Base-by-base conservation (phyloP, 106 monocot genomes). In the Platanthera zijinensis region DNA sequence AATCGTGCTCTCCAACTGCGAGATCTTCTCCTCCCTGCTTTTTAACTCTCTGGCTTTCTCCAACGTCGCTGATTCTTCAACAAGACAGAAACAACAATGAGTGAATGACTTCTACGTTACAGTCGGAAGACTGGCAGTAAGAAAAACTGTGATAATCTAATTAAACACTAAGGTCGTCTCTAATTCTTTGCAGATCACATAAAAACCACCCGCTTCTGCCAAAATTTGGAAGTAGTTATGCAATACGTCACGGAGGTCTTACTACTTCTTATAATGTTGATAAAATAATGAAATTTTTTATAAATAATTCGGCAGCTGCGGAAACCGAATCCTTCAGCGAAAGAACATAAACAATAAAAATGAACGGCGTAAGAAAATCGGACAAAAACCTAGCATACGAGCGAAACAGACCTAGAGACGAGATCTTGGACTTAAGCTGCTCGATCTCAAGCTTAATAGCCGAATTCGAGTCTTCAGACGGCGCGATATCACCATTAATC, bases 21-120 rank as follows among this genome's bases (percentile, higher is more conserved):
- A 68, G 50, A 85, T 82, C 30, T 48, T 81, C 22, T 84, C 85
- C 63, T 88, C 86, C 57, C 88, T 91, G 73, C n/a, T 75, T 72
- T 86, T 86, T 71, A 86, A 66, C 70, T 86, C 84, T n/a, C 32
- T 66, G 6, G 52, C 19, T 74, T 77, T 81, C 2, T 72, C 85
- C 11, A 61, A 56, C 3, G 85, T 82, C 32, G 66, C 76, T 2
- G 90, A 82, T 74, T 90, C 90, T 90, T 71, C 52, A 81, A 12
- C n/a, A 75, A 30, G 5, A 74, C 1, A 32, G 4, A 39, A 56
- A 13, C 32, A 74, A 74, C 32, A 32, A 13, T 39, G 39, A 13
- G 3, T 39, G 1, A 39, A 39, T 39, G 32, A 32, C 32, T 32
- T 32, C 32, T 1, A 32, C 32, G 32, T 30, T 4, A 56, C 11